Percentiles rank a stretch among this genome's conserved stretches.
Conservation (phyloP, 257 asterid genomes). For the Scutellaria barbata region DNA sequence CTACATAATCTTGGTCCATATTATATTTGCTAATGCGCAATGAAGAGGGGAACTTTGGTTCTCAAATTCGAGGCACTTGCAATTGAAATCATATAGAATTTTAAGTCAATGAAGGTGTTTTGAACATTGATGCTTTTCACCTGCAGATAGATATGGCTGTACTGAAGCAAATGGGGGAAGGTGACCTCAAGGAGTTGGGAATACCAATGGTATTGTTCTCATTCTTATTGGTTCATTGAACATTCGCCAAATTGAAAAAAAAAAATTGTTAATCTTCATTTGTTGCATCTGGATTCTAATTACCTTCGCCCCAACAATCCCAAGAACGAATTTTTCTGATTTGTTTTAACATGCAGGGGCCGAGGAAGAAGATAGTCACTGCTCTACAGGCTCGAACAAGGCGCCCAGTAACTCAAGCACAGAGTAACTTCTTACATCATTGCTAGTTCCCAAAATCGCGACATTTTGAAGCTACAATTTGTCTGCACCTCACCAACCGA, state of each 20-base stretch:
- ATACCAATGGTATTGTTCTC: conserved; percentile 65
- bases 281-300: background rate
- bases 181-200: conserved; percentile 75
- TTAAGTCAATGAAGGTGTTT: too few species aligned
- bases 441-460: conserved; percentile 13
- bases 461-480: too few species aligned
- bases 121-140: conserved; percentile 9
- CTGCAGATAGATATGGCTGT: conserved; percentile 75
- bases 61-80: too few species aligned
- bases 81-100: too few species aligned
- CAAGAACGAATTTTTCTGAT: background rate
- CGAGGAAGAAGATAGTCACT: conserved; percentile 72
- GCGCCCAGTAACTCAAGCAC: conserved; percentile 39
- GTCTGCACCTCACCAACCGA: conserved; percentile 6
- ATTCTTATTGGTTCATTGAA: background rate
- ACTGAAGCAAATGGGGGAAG: conserved; percentile 75
- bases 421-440: conserved; percentile 27
- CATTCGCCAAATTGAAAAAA: too few species aligned
- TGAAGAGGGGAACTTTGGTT: too few species aligned
- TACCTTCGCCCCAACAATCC: background rate
- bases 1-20: background rate
- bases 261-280: background rate
- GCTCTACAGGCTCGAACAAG: conserved; percentile 47
- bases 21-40: too few species aligned
- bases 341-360: conserved; percentile 56